A percentile compares a stretch with the other conserved stretches of the same genome.
Conservation (phyloP, 1,284 basidiomycete species). For the Blastosporella zonata region DNA sequence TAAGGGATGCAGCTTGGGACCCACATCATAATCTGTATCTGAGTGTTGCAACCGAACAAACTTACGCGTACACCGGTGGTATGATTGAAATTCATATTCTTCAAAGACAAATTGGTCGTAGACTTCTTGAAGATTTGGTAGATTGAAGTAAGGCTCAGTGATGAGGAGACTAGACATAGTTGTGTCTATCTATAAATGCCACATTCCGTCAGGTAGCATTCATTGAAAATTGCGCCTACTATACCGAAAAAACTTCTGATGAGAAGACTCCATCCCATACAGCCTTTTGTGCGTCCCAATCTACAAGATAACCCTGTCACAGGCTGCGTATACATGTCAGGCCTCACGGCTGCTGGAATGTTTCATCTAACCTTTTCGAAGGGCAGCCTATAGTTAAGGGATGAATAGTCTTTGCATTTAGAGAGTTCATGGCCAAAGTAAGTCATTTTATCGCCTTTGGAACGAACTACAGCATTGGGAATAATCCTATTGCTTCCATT, state of each 20-base stretch:
- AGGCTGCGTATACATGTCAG: slow-evolving; percentile 17
- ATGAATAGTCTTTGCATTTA: slow-evolving; percentile 72
- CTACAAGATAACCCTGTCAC: slow-evolving; percentile 79
- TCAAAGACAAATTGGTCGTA: slow-evolving; percentile 96
- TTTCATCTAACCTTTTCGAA: slow-evolving; percentile 72
- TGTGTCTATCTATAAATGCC: slow-evolving; percentile 59
- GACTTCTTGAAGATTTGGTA: slow-evolving; percentile 86
- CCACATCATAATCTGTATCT: background rate
- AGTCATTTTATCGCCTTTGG: slow-evolving; percentile 73
- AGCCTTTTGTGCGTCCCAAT: slow-evolving; percentile 91
- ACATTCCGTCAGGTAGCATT: slow-evolving; percentile 4
- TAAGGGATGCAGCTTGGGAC: slow-evolving; percentile 67
- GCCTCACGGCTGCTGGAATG: slow-evolving; percentile 8
- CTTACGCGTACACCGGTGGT: slow-evolving; percentile 80
- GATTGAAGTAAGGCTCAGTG: slow-evolving; percentile 92
- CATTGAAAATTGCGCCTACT: slow-evolving; percentile 9
- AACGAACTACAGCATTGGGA: slow-evolving; percentile 77
- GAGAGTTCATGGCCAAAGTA: slow-evolving; percentile 84
- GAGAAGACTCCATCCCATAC: slow-evolving; percentile 88
- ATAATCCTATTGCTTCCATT: slow-evolving; percentile 50
- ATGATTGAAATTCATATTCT: slow-evolving; percentile 90
- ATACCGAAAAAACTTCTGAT: slow-evolving; percentile 63
- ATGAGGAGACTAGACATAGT: slow-evolving; percentile 73
- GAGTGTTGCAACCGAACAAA: slow-evolving; percentile 22
- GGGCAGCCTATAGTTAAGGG: slow-evolving; percentile 77